phyloP scores from a whole-genome alignment of 768 basidiomycete genomes.

The Phylloporus sp. region DNA sequence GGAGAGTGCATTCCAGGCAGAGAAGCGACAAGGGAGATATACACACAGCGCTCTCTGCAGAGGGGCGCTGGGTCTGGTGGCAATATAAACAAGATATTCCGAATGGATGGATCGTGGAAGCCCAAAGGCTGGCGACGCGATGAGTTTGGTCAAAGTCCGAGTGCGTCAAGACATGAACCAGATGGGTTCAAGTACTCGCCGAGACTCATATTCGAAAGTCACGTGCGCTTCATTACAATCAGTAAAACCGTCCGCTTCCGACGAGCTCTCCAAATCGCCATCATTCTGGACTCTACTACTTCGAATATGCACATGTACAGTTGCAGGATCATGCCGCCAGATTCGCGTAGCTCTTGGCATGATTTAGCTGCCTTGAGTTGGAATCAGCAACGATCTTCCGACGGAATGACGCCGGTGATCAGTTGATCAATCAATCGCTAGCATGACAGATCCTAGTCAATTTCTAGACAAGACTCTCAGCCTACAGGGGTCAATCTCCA shows the following conservation, averaged over 20 bases:
- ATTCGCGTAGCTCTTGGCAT: too few species aligned
- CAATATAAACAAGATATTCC: constrained; percentile 24
- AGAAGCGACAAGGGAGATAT: constrained; percentile 12
- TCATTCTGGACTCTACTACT: too few species aligned
- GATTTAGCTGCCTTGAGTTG: background rate
- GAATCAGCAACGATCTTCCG: background rate
- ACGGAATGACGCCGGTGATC: background rate
- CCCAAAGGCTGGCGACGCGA: constrained; percentile 7
- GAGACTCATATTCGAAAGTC: constrained; percentile 16
- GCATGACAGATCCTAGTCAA: too few species aligned
- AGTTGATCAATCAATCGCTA: constrained; percentile 1
- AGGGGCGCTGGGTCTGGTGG: constrained; percentile 2
- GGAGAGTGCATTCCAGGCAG: constrained; percentile 22
- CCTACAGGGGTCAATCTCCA: too few species aligned
- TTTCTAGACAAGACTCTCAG: background rate
- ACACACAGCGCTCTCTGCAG: constrained; percentile 9
- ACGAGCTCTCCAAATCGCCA: too few species aligned
- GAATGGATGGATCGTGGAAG: constrained; percentile 8
- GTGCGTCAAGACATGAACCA: constrained; percentile 23
- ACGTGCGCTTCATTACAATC: constrained; percentile 19
- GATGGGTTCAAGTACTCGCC: constrained; percentile 14
- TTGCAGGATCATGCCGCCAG: too few species aligned
- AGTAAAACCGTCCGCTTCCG: background rate
- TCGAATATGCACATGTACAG: too few species aligned
- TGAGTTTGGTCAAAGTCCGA: constrained; percentile 7